Evolutionary conservation across 306 rosid species (phyloP), one percentile per base, ranked within the genome.

Genomic region (Canavalia ensiformis): DNA sequence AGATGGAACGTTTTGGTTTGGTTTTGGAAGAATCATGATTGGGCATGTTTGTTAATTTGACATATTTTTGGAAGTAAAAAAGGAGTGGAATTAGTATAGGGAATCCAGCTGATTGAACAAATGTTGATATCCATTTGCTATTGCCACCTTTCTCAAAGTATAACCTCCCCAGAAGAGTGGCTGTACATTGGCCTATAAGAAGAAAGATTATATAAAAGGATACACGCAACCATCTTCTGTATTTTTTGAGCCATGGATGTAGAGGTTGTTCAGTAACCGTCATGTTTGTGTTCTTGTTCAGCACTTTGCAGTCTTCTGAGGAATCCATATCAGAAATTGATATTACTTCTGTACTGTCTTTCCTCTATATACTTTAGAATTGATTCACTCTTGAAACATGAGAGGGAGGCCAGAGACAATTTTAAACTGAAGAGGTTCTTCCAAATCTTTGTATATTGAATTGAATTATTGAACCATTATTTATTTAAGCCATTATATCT

Each of bases 51-150:
- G 44, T 66, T 13, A 44, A 69, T 74, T 82, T 82, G 44, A 57
- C 1, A 13, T 72, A 46, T 60, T 79, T 56, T 30, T 63, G 8
- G 74, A 81, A 89, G 74, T 71, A 62, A 9, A 51, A 70, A 12
- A 81, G 68, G 50, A 89, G 83, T 25, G 93, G 96, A 59, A 86
- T 7, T n/a, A 91, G 72, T 77, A 88, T 0, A 2, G 93, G 93
- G 79, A 91, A 91, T 68, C 96, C 96, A 7, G 87, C 90, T 12
- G 96, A 88, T 75, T 91, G 90, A 81, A 88, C 93, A 28, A 91
- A 76, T 4, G 96, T 89, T 54, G 89, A 86, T 89, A 91, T 86
- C 93, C 96, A 91, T 87, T 88, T 88, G 75, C 95, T 91, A 18
- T 88, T 85, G 39, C 95, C 93, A 60, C 93, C 93, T 52, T 86